Evolutionary conservation across 768 basidiomycete species (phyloP), one percentile per base, ranked within the genome.

Genomic region (Suillus clintonianus): DNA sequence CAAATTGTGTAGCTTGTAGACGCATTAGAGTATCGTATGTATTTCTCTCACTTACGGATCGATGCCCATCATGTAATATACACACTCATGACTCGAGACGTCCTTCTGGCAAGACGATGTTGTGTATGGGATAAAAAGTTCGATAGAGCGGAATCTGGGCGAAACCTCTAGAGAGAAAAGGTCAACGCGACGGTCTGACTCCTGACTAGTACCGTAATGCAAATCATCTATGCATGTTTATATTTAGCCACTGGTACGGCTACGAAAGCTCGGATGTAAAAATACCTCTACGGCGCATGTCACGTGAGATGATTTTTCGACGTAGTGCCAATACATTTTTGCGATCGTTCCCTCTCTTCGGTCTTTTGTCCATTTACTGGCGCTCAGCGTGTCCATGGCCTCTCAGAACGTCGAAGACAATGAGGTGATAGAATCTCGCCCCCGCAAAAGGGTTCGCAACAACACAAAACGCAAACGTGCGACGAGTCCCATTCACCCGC

Each of bases 371-470:
- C 24, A 57, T 57, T 39, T 39, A 11, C 55, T 32, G 24, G 39
- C 9, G 24, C 41, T 39, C 37, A 56, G 24, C 3, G 19, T 19
- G 17, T 13, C 56, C 2, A 75, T 77, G 75, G 59, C 43, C 42
- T 64, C 63, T 22, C 59, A 19, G 5, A 39, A 30, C 17, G 17
- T 17, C 14, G 37, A 56, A 53, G 69, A 76, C 11, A 39, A 59
- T 14, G 68, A 50, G 27, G 59, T 57, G 5, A 54, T 60, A 47
- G 65, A 54, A 41, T 65, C 65, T 62, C 75, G 65, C 1, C 71
- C 73, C 5, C 73, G 66, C 47, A 76, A 76, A 59, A 76, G 54
- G 59, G 61, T 58, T 17, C 67, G 73, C 10, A 69, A 59, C 32
- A 65, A 60, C 2, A 37, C 37, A 22, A 64, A 67, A 54, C 30